Evolutionary conservation across 2,329 filamentous ascomycete genomes (phyloP), one percentile per base, ranked within the genome.

Genomic region (Sporothrix dimorphospora): DNA sequence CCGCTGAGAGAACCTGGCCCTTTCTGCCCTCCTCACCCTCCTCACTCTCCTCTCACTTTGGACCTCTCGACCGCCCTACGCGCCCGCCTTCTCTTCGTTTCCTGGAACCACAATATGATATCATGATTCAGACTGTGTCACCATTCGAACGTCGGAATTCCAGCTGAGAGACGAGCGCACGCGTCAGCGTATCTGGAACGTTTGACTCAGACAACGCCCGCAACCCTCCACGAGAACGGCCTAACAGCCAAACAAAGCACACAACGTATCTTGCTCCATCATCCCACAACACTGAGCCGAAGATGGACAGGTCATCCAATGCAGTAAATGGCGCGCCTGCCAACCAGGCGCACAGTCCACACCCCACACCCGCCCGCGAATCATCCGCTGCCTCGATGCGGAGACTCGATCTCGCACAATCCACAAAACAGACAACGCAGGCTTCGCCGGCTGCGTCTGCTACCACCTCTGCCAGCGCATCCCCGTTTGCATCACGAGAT

Each of bases 401-500:
- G 67, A 76, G 74, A 72, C 69, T 71, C 21, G 77, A 77, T 40
- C 72, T 71, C 45, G 34, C 61, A 38, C 71, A 68, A 45, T 71
- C 73, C 71, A 74, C 73, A 55, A 74, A 63, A 65, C 75, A 72
- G 47, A 24, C 70, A 9, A 72, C 75, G 42, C 75, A 75, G 49
- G 30, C 74, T 30, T 73, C 76, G 45, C 71, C 74, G 47, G 57
- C 75, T 34, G 69, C 75, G n/a, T 80, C 78, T n/a, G 68, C 75
- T 42, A 70, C 78, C 47, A 79, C 77, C 6, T 79, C 78, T 21
- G 75, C 77, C 69, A 75, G 75, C 21, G 72, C 78, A 63, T 80
- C 80, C 24, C 80, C 80, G 9, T 76, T 79, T 69, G 73, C 77
- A 21, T 81, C 80, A 51, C 81, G 86, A 76, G 85, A 87, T 71